Percentiles rank a stretch among this genome's conserved stretches.
These are phyloP conservation scores for Aspergillus brunneoviolaceus DNA, from an alignment of 2,329 filamentous ascomycete genomes.

Conservation along the genomic window DNA sequence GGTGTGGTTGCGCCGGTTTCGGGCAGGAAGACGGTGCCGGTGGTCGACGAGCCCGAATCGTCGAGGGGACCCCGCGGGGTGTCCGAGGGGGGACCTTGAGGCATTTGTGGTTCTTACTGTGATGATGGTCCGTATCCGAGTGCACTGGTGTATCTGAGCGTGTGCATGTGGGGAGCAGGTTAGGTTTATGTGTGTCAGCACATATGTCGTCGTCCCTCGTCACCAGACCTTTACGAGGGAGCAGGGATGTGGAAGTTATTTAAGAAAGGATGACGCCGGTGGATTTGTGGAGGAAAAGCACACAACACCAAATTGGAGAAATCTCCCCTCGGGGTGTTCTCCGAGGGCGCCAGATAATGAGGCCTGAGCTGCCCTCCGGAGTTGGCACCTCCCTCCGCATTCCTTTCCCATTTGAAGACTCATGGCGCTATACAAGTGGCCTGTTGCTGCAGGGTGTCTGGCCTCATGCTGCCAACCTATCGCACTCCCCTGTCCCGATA, in stretches of 20 bases:
- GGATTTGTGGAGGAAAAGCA: neutral
- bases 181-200: neutral
- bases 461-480: too few species aligned
- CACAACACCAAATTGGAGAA: neutral
- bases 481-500: too few species aligned
- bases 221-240: neutral
- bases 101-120: neutral
- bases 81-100: neutral
- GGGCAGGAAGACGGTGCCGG: neutral
- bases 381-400: neutral
- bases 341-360: neutral
- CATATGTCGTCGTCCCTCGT: neutral
- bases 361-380: neutral
- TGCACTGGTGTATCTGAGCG: too few species aligned
- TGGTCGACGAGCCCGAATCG: neutral
- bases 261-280: neutral
- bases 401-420: neutral
- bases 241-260: neutral
- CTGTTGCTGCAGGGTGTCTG: too few species aligned
- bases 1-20: neutral
- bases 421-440: too few species aligned
- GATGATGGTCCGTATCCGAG: too few species aligned
- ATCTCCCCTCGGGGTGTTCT: neutral
- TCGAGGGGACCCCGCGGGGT: neutral
- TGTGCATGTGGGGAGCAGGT: too few species aligned